Conservation (phyloP, 441 rosid genomes). For the Croton laevigatus region DNA sequence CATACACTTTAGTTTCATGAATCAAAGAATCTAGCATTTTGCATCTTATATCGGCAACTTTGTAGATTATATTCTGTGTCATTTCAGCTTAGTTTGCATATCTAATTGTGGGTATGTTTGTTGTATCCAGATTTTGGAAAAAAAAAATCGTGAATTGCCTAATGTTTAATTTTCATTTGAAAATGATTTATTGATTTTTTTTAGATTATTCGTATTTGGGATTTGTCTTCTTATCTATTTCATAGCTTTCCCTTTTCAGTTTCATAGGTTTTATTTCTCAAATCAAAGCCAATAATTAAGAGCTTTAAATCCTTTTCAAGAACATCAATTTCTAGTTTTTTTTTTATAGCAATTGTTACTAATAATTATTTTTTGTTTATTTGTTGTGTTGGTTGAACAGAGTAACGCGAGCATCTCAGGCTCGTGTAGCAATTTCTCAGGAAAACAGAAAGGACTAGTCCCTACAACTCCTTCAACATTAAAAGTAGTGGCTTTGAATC, state of each 20-base stretch:
- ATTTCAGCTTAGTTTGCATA: background rate
- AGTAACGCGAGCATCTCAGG: constrained; percentile 54
- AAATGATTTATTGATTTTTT: background rate
- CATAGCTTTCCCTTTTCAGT: background rate
- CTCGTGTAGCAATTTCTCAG: constrained; percentile 40
- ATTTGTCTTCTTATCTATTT: background rate
- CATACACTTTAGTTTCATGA: constrained; percentile 1
- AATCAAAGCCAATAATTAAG: background rate
- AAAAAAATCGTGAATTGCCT: background rate
- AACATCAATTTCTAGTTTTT: background rate
- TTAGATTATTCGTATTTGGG: background rate
- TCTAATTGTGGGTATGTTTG: constrained; percentile 16
- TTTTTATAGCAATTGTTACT: background rate
- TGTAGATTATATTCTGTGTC: background rate
- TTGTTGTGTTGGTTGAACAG: constrained; percentile 34
- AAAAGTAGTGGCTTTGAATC: constrained; percentile 39
- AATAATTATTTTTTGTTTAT: background rate
- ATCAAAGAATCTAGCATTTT: background rate
- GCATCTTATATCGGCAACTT: background rate
- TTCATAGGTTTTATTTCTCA: background rate
- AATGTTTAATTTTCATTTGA: background rate
- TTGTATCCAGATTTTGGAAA: background rate
- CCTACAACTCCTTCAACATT: constrained; percentile 33
- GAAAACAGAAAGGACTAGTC: constrained; percentile 34
- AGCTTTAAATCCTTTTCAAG: background rate